Conservation (phyloP, 2,329 filamentous ascomycete genomes). For the Chaetothyriales sp. region DNA sequence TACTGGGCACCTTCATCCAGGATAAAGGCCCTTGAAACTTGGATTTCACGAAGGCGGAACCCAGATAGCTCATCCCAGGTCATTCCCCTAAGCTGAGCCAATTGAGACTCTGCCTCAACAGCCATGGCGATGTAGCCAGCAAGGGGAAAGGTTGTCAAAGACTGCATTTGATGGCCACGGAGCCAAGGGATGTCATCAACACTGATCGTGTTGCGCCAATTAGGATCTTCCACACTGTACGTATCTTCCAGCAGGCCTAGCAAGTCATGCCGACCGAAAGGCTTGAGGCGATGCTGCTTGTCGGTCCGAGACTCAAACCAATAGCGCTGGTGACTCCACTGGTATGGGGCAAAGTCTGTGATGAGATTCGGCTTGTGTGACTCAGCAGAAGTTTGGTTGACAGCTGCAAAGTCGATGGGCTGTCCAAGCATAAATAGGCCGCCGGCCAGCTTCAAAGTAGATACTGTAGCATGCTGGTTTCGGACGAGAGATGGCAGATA, state of each 20-base stretch:
- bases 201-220: conserved; percentile 12
- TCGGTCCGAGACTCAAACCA: conserved; percentile 16
- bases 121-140: conserved; percentile 21
- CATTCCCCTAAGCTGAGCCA: conserved; percentile 3
- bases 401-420: conserved; percentile 13
- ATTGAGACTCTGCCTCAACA: conserved; percentile 14
- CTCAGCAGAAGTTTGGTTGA: conserved; percentile 7
- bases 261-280: conserved; percentile 9
- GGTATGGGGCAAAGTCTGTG: conserved; percentile 9
- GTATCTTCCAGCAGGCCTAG: conserved; percentile 8
- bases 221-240: conserved; percentile 5
- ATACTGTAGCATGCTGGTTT: background rate
- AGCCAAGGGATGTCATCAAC: conserved; percentile 14
- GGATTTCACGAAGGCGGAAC: background rate
- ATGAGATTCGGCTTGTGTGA: background rate
- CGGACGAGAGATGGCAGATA: conserved; percentile 11
- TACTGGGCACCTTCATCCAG: background rate
- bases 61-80: background rate
- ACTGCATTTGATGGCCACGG: conserved; percentile 14
- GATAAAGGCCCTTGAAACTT: background rate
- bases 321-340: conserved; percentile 14
- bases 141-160: conserved; percentile 12
- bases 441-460: background rate
- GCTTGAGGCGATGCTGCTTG: conserved; percentile 3
- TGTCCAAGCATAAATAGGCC: conserved; percentile 10